A percentile compares a stretch with the other conserved stretches of the same genome.
Evolutionary conservation across 257 asterid species (phyloP).

Genomic region (Avicennia marina): DNA sequence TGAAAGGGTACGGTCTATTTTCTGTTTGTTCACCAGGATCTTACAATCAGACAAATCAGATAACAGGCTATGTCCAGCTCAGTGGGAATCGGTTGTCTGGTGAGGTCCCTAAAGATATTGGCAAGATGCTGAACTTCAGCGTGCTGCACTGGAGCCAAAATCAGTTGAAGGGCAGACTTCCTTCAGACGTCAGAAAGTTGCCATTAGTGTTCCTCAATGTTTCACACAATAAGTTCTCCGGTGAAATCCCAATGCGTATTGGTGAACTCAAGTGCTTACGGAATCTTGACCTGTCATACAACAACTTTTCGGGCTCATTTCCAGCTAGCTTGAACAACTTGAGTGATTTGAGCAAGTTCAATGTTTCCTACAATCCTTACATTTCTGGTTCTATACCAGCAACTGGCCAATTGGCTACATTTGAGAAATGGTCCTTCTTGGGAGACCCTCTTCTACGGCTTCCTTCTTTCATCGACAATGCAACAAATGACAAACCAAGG

Average conservation of each 20-base stretch:
- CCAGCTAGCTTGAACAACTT: conserved; percentile 56
- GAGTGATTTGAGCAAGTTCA: conserved; percentile 65
- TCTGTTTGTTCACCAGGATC: conserved; percentile 69
- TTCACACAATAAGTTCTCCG: conserved; percentile 52
- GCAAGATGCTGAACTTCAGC: conserved; percentile 64
- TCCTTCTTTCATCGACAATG: conserved; percentile 55
- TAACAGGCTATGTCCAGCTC: conserved; percentile 79
- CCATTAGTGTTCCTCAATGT: conserved; percentile 59
- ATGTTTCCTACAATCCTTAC: conserved; percentile 70
- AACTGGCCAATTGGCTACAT: conserved; percentile 68
- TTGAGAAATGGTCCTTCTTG: conserved; percentile 68
- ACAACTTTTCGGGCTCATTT: conserved; percentile 73
- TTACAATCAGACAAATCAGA: conserved; percentile 35
- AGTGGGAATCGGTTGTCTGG: conserved; percentile 65
- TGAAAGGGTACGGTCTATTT: conserved; percentile 73
- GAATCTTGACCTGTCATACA: conserved; percentile 67
- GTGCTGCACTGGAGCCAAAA: conserved; percentile 70
- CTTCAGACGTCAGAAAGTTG: conserved; percentile 41
- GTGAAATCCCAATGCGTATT: conserved; percentile 57
- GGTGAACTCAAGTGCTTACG: conserved; percentile 66
- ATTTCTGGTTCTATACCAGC: conserved; percentile 61
- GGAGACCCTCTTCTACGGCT: conserved; percentile 66
- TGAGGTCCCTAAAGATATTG: conserved; percentile 57
- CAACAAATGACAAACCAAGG: conserved; percentile 19
- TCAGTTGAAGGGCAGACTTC: conserved; percentile 50